Conservation (phyloP, 2,329 filamentous ascomycete species). For the Paramyrothecium roridum region DNA sequence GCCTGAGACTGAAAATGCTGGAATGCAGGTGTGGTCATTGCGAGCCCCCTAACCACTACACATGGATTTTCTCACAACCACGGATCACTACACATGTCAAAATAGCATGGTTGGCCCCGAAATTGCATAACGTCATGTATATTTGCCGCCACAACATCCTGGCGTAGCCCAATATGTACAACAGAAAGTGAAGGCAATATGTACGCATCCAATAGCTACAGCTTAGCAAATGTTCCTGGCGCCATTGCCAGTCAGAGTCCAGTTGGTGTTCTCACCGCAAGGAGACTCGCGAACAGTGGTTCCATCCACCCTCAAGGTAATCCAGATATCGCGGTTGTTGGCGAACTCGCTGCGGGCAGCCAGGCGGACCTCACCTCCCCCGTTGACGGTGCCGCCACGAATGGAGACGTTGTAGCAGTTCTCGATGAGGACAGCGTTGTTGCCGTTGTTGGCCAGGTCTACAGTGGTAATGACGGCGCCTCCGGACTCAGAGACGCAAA, state of each 20-base stretch:
- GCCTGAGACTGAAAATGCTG: too few relatives aligned
- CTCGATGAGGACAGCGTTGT: constrained; percentile 2
- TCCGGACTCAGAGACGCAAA: constrained; percentile 1
- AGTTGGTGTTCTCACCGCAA: constrained; percentile 2
- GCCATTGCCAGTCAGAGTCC: constrained; percentile 2
- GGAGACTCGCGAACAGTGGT: constrained; percentile 1
- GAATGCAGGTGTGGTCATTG: too few relatives aligned
- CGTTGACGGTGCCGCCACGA: background rate
- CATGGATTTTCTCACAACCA: too few relatives aligned
- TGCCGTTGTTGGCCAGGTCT: constrained; percentile 1
- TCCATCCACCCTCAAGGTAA: background rate
- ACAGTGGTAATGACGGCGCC: background rate
- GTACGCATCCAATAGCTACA: background rate
- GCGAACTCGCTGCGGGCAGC: constrained; percentile 1
- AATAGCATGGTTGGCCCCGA: too few relatives aligned
- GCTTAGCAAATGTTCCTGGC: background rate
- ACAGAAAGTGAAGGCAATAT: background rate
- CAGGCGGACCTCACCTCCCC: background rate
- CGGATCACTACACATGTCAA: too few relatives aligned
- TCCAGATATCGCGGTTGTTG: constrained; percentile 2
- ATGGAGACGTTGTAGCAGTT: constrained; percentile 2
- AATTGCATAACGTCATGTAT: too few relatives aligned
- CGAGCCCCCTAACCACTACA: too few relatives aligned
- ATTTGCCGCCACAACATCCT: too few relatives aligned
- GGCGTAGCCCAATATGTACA: background rate